phyloP scores from a whole-genome alignment of 2,329 filamentous ascomycete species.

The Parastagonospora nodorum region DNA sequence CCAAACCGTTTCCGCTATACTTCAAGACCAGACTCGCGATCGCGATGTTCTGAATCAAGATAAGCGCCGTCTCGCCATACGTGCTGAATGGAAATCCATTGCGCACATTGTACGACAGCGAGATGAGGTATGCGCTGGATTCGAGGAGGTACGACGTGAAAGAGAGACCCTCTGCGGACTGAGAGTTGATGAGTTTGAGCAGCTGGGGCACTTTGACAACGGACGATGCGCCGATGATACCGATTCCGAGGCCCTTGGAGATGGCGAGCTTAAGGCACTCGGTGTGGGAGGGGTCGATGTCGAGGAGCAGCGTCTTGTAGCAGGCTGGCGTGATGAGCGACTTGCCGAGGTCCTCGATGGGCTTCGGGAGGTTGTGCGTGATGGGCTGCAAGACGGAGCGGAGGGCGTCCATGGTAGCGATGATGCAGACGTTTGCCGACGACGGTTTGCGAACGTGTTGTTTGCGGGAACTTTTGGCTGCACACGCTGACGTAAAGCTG shows the following conservation, averaged over 20 bases:
- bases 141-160: constrained; percentile 94
- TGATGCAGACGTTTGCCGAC: constrained; percentile 1
- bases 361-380: constrained; percentile 52
- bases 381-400: constrained; percentile 51
- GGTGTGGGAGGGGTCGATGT: constrained; percentile 77
- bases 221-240: constrained; percentile 86
- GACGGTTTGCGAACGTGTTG: constrained; percentile 11
- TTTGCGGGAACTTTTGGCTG: constrained; percentile 6
- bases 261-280: constrained; percentile 87
- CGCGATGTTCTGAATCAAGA: constrained; percentile 88
- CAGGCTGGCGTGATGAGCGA: constrained; percentile 77
- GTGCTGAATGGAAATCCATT: constrained; percentile 95
- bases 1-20: constrained; percentile 71
- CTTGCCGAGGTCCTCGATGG: constrained; percentile 40
- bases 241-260: constrained; percentile 90
- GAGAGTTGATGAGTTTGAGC: constrained; percentile 82
- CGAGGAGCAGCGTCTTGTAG: constrained; percentile 83
- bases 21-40: constrained; percentile 86
- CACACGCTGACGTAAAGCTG: constrained; percentile 17
- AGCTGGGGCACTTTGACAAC: constrained; percentile 98
- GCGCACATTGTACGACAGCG: constrained; percentile 88
- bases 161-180: constrained; percentile 80
- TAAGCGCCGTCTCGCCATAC: constrained; percentile 91
- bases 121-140: constrained; percentile 84
- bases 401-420: constrained; percentile 50